phyloP scores from a whole-genome alignment of 768 basidiomycete genomes.

The Cytidiella melzeri region DNA sequence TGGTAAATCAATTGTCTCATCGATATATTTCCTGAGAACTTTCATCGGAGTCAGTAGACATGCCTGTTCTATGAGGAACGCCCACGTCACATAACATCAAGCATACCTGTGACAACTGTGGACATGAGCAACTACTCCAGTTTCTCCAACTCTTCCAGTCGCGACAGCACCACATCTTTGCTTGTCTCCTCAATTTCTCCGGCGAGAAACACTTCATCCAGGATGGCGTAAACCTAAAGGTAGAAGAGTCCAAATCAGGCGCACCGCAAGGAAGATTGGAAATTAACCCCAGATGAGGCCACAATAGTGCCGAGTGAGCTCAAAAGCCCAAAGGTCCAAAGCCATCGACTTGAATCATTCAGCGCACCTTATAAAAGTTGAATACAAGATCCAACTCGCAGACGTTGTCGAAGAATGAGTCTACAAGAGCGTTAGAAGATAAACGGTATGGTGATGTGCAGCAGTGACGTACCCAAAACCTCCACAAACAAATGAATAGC shows the following conservation, averaged over 20 bases:
- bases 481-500: slow-evolving; percentile 99
- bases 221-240: slow-evolving; percentile 86
- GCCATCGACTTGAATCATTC: too few species aligned
- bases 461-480: slow-evolving; percentile 67
- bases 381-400: slow-evolving; percentile 98
- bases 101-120: slow-evolving; percentile 1
- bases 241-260: neutral
- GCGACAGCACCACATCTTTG: slow-evolving; percentile 88
- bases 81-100: neutral
- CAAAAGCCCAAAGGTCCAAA: too few species aligned
- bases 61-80: neutral
- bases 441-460: neutral
- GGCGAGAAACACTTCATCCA: slow-evolving; percentile 97
- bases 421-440: slow-evolving; percentile 33
- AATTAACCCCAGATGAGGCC: too few species aligned
- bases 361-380: slow-evolving; percentile 90
- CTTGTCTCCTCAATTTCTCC: slow-evolving; percentile 98
- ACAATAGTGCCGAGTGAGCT: too few species aligned
- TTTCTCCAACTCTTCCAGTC: slow-evolving; percentile 91
- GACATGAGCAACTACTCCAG: slow-evolving; percentile 48
- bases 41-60: neutral
- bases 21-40: too few species aligned
- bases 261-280: neutral
- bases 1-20: too few species aligned
- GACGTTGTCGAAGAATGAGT: slow-evolving; percentile 98